Percentiles rank a stretch among this genome's conserved stretches.
These are phyloP conservation scores for Fistulifera solaris DNA, from an alignment of 108 stramenopile species.

Conservation along the genomic window DNA sequence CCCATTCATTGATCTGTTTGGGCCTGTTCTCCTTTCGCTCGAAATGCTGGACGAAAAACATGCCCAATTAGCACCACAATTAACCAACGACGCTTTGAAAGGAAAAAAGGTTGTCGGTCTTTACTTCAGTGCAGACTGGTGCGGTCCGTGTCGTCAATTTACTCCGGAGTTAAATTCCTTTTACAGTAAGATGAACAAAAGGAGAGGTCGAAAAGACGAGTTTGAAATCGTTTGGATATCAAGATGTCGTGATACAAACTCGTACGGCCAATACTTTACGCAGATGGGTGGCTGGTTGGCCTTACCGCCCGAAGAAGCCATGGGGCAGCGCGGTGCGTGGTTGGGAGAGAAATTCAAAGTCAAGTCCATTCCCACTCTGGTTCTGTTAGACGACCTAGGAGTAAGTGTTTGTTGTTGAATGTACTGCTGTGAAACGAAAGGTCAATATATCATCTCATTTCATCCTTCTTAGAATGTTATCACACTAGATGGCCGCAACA, in stretches of 20 bases:
- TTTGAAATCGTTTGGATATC: slow-evolving; percentile 87
- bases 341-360: slow-evolving; percentile 69
- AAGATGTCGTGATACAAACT: slow-evolving; percentile 69
- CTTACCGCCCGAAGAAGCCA: slow-evolving; percentile 72
- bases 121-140: slow-evolving; percentile 70
- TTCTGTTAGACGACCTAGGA: slow-evolving; percentile 85
- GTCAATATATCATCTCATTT: neutral
- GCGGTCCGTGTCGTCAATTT: slow-evolving; percentile 85
- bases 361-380: slow-evolving; percentile 72
- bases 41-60: slow-evolving; percentile 62
- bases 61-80: slow-evolving; percentile 57
- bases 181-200: slow-evolving; percentile 75
- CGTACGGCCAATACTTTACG: slow-evolving; percentile 82
- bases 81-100: slow-evolving; percentile 60
- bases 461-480: slow-evolving; percentile 32
- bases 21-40: slow-evolving; percentile 53
- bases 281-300: slow-evolving; percentile 82
- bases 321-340: slow-evolving; percentile 64
- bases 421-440: slow-evolving; percentile 3
- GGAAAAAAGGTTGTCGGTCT: slow-evolving; percentile 82
- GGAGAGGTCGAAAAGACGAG: slow-evolving; percentile 63
- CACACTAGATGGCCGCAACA: slow-evolving; percentile 67
- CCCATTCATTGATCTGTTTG: slow-evolving; percentile 78
- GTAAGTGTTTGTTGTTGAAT: slow-evolving; percentile 3
- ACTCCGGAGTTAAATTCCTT: slow-evolving; percentile 84